These are phyloP conservation scores for Kwoniella bestiolae DNA, from an alignment of 768 basidiomycete species.

Conservation along the genomic window DNA sequence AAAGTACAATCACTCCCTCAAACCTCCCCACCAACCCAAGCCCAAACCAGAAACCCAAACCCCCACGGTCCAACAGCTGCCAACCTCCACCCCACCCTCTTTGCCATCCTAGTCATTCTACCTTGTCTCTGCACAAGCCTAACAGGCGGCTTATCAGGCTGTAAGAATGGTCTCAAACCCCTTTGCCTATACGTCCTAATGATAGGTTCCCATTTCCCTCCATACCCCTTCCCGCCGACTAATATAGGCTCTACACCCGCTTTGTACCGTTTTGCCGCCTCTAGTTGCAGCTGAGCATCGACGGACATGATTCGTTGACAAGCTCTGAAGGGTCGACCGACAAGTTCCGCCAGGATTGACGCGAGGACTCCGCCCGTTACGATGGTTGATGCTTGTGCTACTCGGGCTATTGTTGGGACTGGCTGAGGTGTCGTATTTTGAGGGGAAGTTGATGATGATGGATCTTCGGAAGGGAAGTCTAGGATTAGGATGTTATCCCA, in stretches of 20 bases:
- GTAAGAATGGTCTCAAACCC: constrained; percentile 48
- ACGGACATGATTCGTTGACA: constrained; percentile 39
- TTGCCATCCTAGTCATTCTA: constrained; percentile 23
- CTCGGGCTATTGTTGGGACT: constrained; percentile 46
- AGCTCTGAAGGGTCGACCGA: constrained; percentile 47
- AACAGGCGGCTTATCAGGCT: constrained; percentile 30
- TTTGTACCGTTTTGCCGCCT: background rate
- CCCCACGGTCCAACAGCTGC: constrained; percentile 56
- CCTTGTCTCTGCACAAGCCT: constrained; percentile 10
- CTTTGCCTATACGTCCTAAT: constrained; percentile 28
- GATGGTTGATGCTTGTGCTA: constrained; percentile 52
- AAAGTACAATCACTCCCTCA: constrained; percentile 18
- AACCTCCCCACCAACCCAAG: constrained; percentile 55
- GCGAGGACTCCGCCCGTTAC: constrained; percentile 52
- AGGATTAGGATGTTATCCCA: constrained; percentile 40
- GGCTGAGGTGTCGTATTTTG: background rate
- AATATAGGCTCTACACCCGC: constrained; percentile 5
- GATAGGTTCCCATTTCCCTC: constrained; percentile 23
- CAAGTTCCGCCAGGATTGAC: constrained; percentile 47
- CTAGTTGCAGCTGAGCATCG: background rate
- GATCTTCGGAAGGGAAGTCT: constrained; percentile 14
- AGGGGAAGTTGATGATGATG: background rate
- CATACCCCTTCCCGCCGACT: constrained; percentile 4
- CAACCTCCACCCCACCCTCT: constrained; percentile 48
- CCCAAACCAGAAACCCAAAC: constrained; percentile 53